Evolutionary conservation across 805 yeast genomes (phyloP), one percentile per base, ranked within the genome.

Genomic region (Barnettozyma sp.): DNA sequence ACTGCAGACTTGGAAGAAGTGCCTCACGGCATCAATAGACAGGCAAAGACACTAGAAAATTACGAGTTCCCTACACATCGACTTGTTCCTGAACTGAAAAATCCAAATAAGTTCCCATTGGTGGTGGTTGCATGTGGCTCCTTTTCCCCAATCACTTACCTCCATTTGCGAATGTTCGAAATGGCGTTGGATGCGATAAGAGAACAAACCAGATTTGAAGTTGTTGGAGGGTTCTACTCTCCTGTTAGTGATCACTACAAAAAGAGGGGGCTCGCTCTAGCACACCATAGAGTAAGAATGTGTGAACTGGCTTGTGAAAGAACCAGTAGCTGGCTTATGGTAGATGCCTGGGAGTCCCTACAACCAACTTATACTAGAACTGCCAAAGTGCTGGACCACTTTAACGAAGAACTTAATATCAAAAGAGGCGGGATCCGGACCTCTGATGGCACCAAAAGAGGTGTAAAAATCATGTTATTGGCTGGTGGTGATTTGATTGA

Each of bases 401-500:
- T 92, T 62, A 90, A 92, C 59, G 85, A 88, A 52, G 98, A 92
- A 53, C 82, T 92, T 45, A 92, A 92, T 57, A 76, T 87, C 41
- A 84, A 82, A 55, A 66, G 95, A 39, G 88, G 94, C 15, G 98
- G 98, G 12, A 77, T 92, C 12, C 52, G 59, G 43, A 75, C 76
- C 8, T 65, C 69, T 6, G 63, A 68, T 29, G 83, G 84, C 8
- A 72, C 74, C 19, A 64, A 65, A 41, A 70, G 86, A 38, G 96
- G 95, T 17, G 95, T 83, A 36, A 90, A 90, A 57, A 81, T 92
- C 51, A 90, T 92, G 97, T 70, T 92, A 37, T 66, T 92, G 26
- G 98, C 98, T 0, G 98, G 98, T 34, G 98, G 98, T 28, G 98
- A 92, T 60, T 71, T 92, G 48, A 92, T 92, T 36, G 98, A 92